These are phyloP conservation scores for Dispira parvispora DNA, from an alignment of 192 early-diverging fungal species.

Conservation along the genomic window DNA sequence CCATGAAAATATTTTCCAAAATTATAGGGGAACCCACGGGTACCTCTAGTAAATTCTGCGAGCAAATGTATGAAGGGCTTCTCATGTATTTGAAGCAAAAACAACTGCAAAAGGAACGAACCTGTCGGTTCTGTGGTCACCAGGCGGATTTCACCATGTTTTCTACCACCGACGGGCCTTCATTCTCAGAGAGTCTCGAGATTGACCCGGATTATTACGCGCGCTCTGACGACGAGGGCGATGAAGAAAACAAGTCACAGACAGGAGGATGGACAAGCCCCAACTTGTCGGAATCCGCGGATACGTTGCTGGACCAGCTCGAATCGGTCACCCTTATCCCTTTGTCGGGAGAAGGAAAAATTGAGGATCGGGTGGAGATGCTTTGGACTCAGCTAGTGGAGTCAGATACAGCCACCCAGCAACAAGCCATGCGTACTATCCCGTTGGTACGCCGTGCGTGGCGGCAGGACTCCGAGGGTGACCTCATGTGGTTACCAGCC, in stretches of 20 bases:
- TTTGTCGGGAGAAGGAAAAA: conserved; percentile 80
- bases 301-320: conserved; percentile 11
- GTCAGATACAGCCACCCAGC: conserved; percentile 5
- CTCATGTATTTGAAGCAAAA: conserved; percentile 31
- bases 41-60: conserved; percentile 73
- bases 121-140: conserved; percentile 2
- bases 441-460: conserved; percentile 8
- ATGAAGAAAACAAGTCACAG: conserved; percentile 1
- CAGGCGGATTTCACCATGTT: background rate
- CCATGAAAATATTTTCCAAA: conserved; percentile 43
- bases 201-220: conserved; percentile 20
- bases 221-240: conserved; percentile 20
- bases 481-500: background rate
- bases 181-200: background rate
- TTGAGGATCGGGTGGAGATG: conserved; percentile 71
- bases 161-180: background rate
- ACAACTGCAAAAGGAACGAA: background rate
- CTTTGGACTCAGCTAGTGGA: conserved; percentile 57
- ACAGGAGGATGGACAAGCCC: conserved; percentile 11
- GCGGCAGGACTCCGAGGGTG: conserved; percentile 4
- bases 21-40: conserved; percentile 75
- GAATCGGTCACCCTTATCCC: conserved; percentile 57
- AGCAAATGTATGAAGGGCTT: conserved; percentile 65
- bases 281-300: conserved; percentile 13
- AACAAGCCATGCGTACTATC: conserved; percentile 9